These are phyloP conservation scores for Apostasia ramifera DNA, from an alignment of 106 monocot species.

Conservation along the genomic window DNA sequence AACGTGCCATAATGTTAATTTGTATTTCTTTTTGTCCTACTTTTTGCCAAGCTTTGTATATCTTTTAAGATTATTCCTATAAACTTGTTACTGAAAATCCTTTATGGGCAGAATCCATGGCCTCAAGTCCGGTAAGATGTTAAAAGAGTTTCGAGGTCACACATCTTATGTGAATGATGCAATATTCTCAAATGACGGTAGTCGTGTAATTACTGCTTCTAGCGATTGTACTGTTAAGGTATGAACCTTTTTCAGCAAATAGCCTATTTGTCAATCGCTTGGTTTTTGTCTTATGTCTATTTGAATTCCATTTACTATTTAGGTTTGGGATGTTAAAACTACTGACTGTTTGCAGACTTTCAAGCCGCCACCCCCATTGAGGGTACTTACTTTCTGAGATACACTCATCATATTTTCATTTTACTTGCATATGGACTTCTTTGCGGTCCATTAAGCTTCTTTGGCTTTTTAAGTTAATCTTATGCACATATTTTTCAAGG, in stretches of 20 bases:
- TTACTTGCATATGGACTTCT: not conserved
- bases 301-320: not conserved
- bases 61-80: no score
- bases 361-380: conserved; percentile 96
- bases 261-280: no score
- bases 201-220: conserved; percentile 89
- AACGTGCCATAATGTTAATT: no score
- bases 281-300: not conserved
- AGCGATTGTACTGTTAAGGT: conserved; percentile 99
- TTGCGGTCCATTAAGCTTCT: no score
- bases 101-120: conserved; percentile 77
- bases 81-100: no score
- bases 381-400: conserved; percentile 42
- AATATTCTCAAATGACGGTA: conserved; percentile 77
- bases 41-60: no score
- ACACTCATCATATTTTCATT: not conserved
- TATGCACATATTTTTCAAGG: conserved; percentile 30
- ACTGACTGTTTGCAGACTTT: conserved; percentile 96
- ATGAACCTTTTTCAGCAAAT: not conserved
- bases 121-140: conserved; percentile 86
- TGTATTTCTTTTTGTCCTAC: no score
- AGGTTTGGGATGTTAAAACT: conserved; percentile 98
- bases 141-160: conserved; percentile 97
- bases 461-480: not conserved
- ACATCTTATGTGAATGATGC: conserved; percentile 94